Base-by-base conservation (phyloP, 2,329 filamentous ascomycete species). In the Pseudocercospora cruenta region DNA sequence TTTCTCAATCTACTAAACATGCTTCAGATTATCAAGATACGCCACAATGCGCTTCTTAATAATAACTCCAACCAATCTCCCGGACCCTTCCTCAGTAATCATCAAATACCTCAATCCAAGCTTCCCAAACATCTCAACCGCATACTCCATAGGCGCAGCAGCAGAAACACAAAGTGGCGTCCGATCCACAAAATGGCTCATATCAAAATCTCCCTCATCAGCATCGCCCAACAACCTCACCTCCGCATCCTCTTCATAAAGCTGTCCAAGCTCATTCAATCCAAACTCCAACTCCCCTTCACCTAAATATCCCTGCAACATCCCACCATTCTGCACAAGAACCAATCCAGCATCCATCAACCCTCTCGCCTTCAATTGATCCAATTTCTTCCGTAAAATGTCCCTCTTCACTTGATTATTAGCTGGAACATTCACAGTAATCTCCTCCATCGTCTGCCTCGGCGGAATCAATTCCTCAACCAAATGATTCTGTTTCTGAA, bases 41-140 rank as follows among this genome's bases (percentile, higher is more conserved):
- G 79, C 80, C 2, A 87, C 82, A 58, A 87, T 68, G 60, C 85
- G 77, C 78, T 88, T 88, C 80, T 87, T 88, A 64, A 87, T 85
- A 28, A 87, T 80, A 0, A 87, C 83, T 0, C 86, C 85, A 2
- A 85, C 75, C 55, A 87, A 74, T 67, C 70, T 78, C 0, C 84
- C 81, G 22, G 79, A 84, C 1, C 84, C 83, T 66, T 86, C 82
- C 67, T 85, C 84, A 1, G 83, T 80, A 5, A 88, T 76, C 71
- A 85, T 82, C 51, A 88, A 67, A 76, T 87, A 81, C 65, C 85
- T 76, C 69, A 87, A 68, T 0, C 86, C 86, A 49, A 88, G 71
- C 72, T 86, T 87, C 2, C 82, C 82, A 77, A 88, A 87, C 82
- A 88, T 84, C 74, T 88, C 86, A 1, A 87, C 83, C 0, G 82